These are phyloP conservation scores for Hyaloperonospora brassicae DNA, from an alignment of 352 stramenopile genomes.

Conservation along the genomic window DNA sequence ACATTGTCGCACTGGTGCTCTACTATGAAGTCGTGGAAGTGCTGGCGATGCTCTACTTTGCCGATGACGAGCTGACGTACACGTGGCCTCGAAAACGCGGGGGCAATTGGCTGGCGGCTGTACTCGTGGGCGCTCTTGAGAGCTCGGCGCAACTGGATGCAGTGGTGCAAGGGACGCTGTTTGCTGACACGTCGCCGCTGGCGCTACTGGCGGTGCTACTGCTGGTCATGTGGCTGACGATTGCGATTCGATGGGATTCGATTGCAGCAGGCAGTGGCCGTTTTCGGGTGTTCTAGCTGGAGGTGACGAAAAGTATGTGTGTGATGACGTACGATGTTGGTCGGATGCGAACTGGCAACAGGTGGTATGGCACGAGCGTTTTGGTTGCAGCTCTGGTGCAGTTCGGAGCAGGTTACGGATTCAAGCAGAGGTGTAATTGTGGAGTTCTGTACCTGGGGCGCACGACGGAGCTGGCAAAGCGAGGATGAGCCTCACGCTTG, in stretches of 20 bases:
- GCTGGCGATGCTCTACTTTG: constrained; percentile 52
- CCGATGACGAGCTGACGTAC: constrained; percentile 35
- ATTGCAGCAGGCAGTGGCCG: constrained; percentile 14
- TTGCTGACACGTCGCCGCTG: constrained; percentile 22
- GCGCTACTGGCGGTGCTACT: constrained; percentile 31
- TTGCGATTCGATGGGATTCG: constrained; percentile 39
- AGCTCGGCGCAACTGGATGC: constrained; percentile 17
- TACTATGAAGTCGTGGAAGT: constrained; percentile 51
- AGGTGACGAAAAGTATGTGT: too few species aligned
- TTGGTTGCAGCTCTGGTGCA: too few species aligned
- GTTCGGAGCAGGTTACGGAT: too few species aligned
- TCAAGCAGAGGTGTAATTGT: too few species aligned
- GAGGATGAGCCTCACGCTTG: too few species aligned
- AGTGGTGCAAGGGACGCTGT: constrained; percentile 13
- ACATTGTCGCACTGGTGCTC: constrained; percentile 15
- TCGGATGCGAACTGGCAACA: too few species aligned
- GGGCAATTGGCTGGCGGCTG: constrained; percentile 30
- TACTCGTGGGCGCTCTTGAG: constrained; percentile 27
- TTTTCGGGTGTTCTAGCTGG: too few species aligned
- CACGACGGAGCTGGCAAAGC: too few species aligned
- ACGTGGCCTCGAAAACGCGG: constrained; percentile 28
- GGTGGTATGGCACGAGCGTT: too few species aligned
- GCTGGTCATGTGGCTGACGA: constrained; percentile 32
- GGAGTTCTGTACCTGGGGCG: too few species aligned
- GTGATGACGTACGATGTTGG: too few species aligned